Base-by-base conservation (phyloP, 148 eudicot species). In the Dysphania ambrosioides region DNA sequence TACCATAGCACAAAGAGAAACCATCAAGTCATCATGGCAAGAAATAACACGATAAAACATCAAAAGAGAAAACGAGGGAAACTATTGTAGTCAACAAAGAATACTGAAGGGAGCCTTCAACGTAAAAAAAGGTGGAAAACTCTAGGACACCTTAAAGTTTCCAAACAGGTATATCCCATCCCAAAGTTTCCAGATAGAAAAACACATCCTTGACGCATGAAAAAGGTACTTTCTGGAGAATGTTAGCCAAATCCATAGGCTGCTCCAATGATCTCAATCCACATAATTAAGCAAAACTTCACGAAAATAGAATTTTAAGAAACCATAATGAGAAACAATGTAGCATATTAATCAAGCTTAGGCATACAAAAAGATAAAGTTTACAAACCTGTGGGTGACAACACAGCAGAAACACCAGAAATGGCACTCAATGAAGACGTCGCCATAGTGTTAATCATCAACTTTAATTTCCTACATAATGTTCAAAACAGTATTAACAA, bases 401-500 rank as follows among this genome's bases (percentile, higher is more conserved):
- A n/a, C n/a, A n/a, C n/a, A 2, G 78, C 32, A 1, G 78, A 61
- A 68, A 61, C 62, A 19, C 55, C 70, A 18, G 55, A 55, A 70
- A 61, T 26, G 26, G 79, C 79, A 57, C 44, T 71, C 68, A 75
- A 23, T 13, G 76, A 65, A 75, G 79, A 80, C 23, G 71, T 32
- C 41, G 79, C 72, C 79, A 80, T 80, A 8, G n/a, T 34, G 10
- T 32, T 56, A 75, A 65, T 57, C 72, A 64, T 56, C 74, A 79
- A 71, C 35, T 66, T 47, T 0, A 68, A 75, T n/a, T n/a, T n/a
- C 79, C 82, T 71, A 42, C 23, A 38, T 8, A 31, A 27, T 18
- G 42, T 29, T 15, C 8, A 24, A 68, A 11, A 47, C 3, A 34
- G 55, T 10, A n/a, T n/a, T n/a, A n/a, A n/a, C n/a, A n/a, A n/a